Conservation (phyloP, 495 filamentous ascomycete species). For the Neurospora terricola region DNA sequence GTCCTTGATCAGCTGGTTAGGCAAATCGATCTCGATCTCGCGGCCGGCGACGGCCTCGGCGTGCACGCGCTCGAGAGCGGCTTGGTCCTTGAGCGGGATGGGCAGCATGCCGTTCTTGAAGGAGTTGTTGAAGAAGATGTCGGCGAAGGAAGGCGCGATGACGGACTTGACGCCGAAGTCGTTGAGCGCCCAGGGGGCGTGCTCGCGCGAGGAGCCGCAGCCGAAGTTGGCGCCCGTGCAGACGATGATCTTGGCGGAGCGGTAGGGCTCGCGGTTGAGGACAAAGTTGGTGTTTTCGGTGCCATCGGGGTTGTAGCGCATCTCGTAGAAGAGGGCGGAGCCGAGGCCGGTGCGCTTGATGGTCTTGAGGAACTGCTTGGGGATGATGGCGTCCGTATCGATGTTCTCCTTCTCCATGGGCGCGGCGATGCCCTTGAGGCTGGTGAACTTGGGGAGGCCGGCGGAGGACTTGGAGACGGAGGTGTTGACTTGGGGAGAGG, state of each 20-base stretch:
- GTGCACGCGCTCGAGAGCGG: conserved; percentile 57
- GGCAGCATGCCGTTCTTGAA: conserved; percentile 99
- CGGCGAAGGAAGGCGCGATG: conserved; percentile 86
- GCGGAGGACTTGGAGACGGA: conserved; percentile 41
- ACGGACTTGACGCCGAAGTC: conserved; percentile 94
- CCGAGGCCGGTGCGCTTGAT: conserved; percentile 97
- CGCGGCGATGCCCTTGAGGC: conserved; percentile 78
- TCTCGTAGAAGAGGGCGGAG: conserved; percentile 73
- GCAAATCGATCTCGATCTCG: conserved; percentile 87
- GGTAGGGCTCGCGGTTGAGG: conserved; percentile 85
- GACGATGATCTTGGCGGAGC: conserved; percentile 78
- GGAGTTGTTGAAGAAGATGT: conserved; percentile 99
- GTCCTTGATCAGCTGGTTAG: conserved; percentile 74
- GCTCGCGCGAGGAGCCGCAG: conserved; percentile 86
- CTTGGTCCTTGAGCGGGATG: conserved; percentile 59
- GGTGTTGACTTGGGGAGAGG: conserved; percentile 49
- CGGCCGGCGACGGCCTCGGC: conserved; percentile 71
- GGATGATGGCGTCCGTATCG: conserved; percentile 97
- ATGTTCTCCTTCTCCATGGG: conserved; percentile 82
- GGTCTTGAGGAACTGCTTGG: conserved; percentile 98
- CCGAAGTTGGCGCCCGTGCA: conserved; percentile 93
- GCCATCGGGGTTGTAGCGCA: conserved; percentile 65
- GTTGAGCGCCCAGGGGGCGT: conserved; percentile 93
- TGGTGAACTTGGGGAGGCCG: conserved; percentile 73
- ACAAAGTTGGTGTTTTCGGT: conserved; percentile 71